Evolutionary conservation across 2,329 filamentous ascomycete species (phyloP), one percentile per base, ranked within the genome.

Genomic region (Westerdykella ornata): DNA sequence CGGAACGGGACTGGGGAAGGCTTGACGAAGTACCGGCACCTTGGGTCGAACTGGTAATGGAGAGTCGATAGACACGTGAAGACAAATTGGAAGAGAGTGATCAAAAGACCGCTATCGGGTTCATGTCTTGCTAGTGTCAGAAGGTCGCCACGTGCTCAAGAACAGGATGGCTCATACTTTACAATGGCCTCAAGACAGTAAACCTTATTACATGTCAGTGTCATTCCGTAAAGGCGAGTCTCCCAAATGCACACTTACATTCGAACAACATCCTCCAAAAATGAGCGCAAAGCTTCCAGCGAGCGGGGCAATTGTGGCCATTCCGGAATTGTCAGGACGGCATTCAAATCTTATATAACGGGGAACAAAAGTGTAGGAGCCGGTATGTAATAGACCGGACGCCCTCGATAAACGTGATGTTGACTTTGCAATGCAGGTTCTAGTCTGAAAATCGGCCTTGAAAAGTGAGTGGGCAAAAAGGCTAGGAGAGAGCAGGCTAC

Each of bases 111-210:
- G 59, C 86, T 90, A 42, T 82, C 81, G 33, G 88, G 84, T 63
- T 94, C 87, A 62, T 87, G 82, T 66, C 86, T 90, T 50, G 11
- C 16, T 39, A 35, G 38, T 54, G 37, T 56, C 46, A 60, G 55
- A 46, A 42, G 19, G 6, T 16, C 6, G 45, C 36, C 37, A 42
- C n/a, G n/a, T n/a, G n/a, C 26, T 41, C 34, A 42, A 31, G n/a
- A 8, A 14, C 4, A 2, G 5, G 13, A 38, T 45, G 39, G 39
- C 37, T 71, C 82, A 77, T 71, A 92, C 85, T 92, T 94, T 62
- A 98, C 81, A 56, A 97, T 94, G 35, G 87, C 85, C 68, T 98
- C 92, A 42, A 98, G 75, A 31, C 90, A 88, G 68, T 94, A 97
- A n/a, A 96, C 88, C 82, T 94, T 48, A 12, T 18, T 9, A 22